Percentiles rank a stretch among this genome's conserved stretches.
Conservation (phyloP, 768 basidiomycete genomes). For the Leccinum aurantiacum region DNA sequence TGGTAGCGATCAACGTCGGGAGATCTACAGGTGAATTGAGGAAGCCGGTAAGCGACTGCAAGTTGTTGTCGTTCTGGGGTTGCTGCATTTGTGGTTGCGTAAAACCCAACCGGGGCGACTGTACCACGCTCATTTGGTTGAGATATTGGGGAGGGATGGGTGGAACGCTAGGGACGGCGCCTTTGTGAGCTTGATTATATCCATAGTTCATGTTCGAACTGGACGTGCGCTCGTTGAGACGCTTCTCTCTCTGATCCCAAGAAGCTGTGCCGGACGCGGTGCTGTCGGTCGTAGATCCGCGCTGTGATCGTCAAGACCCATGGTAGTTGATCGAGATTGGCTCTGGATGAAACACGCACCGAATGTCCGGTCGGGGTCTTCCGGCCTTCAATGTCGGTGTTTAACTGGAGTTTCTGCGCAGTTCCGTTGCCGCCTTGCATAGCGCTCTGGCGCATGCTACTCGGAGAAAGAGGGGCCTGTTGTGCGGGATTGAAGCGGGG, state of each 20-base stretch:
- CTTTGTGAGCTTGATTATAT: constrained; percentile 44
- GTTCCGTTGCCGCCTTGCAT: constrained; percentile 38
- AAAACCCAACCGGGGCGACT: constrained; percentile 42
- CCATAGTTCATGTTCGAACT: constrained; percentile 69
- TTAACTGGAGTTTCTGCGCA: constrained; percentile 53
- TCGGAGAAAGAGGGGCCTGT: constrained; percentile 43
- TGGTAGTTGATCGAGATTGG: constrained; percentile 42
- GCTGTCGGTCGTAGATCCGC: constrained; percentile 30
- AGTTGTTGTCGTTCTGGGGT: constrained; percentile 26
- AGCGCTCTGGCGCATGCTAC: constrained; percentile 39
- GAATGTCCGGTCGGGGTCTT: constrained; percentile 58
- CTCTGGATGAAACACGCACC: constrained; percentile 44
- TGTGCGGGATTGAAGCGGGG: constrained; percentile 61
- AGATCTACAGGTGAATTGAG: constrained; percentile 77
- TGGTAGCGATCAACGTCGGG: constrained; percentile 77
- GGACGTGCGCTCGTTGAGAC: constrained; percentile 55
- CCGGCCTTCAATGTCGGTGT: constrained; percentile 66
- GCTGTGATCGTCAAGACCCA: constrained; percentile 34
- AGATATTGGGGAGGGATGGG: constrained; percentile 73
- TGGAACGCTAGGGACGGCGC: constrained; percentile 62
- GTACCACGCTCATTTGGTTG: constrained; percentile 45
- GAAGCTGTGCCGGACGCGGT: constrained; percentile 38
- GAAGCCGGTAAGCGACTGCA: constrained; percentile 48
- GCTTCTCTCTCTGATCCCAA: constrained; percentile 71
- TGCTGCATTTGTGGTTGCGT: constrained; percentile 28